Evolutionary conservation across 306 rosid genomes (phyloP).

Genomic region (Medicago arabica): DNA sequence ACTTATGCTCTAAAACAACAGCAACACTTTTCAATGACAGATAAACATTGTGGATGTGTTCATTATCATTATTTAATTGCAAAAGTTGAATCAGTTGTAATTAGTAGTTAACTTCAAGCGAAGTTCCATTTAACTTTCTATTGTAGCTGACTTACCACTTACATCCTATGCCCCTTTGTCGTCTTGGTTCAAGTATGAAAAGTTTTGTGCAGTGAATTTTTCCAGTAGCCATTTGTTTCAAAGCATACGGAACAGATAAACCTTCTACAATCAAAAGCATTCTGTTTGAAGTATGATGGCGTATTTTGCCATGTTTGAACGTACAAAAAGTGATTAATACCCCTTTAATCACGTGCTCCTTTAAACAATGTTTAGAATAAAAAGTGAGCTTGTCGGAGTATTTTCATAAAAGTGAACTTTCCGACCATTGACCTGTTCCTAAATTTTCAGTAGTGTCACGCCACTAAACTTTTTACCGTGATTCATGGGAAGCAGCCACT

Average conservation of each 20-base stretch:
- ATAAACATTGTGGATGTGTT: background rate
- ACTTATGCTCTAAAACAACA: background rate
- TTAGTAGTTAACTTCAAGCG: background rate
- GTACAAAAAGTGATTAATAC: background rate
- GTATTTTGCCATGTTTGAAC: background rate
- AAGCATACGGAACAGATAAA: background rate
- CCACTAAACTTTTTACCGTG: background rate
- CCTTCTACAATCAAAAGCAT: background rate
- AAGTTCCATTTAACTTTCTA: background rate
- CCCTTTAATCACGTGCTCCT: background rate
- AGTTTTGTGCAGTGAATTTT: background rate
- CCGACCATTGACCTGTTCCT: constrained; percentile 21
- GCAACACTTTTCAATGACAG: background rate
- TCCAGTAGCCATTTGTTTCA: background rate
- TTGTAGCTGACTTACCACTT: background rate
- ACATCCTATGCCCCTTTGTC: background rate
- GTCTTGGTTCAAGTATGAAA: background rate
- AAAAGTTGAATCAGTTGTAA: constrained; percentile 1
- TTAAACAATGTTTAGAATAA: background rate
- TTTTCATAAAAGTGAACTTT: constrained; percentile 7
- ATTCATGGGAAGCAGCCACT: constrained; percentile 25
- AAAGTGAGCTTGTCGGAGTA: background rate
- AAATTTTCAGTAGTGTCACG: constrained; percentile 12
- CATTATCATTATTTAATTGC: background rate
- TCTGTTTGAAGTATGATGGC: background rate